Evolutionary conservation across 1,139 yeast species (phyloP).

Genomic region (Taphrina deformans): DNA sequence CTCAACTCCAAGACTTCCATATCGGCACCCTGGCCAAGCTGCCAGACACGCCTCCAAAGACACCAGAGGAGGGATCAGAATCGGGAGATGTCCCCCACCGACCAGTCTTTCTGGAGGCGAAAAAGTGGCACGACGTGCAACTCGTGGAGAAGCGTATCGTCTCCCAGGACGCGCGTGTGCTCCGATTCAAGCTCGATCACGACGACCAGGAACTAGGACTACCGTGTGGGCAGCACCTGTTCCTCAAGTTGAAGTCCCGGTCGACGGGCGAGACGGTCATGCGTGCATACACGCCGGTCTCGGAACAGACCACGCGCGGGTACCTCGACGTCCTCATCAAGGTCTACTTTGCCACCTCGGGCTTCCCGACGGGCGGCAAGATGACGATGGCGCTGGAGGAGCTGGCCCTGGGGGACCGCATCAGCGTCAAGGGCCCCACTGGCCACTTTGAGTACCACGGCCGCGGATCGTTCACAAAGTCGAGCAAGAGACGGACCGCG

Average conservation of each 20-base stretch:
- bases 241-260: conserved; percentile 47
- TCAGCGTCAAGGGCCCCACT: conserved; percentile 57
- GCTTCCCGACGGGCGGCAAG: conserved; percentile 59
- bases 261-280: conserved; percentile 42
- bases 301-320: conserved; percentile 40
- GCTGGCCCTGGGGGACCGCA: conserved; percentile 42
- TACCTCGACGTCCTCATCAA: conserved; percentile 35
- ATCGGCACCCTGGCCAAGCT: conserved; percentile 38
- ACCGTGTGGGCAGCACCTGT: conserved; percentile 68
- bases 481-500: conserved; percentile 54
- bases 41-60: conserved; percentile 22
- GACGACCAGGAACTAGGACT: conserved; percentile 74
- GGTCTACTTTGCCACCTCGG: conserved; percentile 41
- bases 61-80: conserved; percentile 16
- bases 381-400: conserved; percentile 70
- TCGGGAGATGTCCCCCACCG: conserved; percentile 5
- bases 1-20: conserved; percentile 39
- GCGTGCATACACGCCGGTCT: conserved; percentile 55
- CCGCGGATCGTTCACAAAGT: conserved; percentile 49
- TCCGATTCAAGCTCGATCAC: conserved; percentile 69
- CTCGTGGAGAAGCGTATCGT: conserved; percentile 26
- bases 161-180: conserved; percentile 56
- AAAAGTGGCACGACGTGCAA: conserved; percentile 39
- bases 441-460: conserved; percentile 83
- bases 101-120: conserved; percentile 38